phyloP scores from a whole-genome alignment of 2,329 filamentous ascomycete genomes.

The Microcera coccophila region DNA sequence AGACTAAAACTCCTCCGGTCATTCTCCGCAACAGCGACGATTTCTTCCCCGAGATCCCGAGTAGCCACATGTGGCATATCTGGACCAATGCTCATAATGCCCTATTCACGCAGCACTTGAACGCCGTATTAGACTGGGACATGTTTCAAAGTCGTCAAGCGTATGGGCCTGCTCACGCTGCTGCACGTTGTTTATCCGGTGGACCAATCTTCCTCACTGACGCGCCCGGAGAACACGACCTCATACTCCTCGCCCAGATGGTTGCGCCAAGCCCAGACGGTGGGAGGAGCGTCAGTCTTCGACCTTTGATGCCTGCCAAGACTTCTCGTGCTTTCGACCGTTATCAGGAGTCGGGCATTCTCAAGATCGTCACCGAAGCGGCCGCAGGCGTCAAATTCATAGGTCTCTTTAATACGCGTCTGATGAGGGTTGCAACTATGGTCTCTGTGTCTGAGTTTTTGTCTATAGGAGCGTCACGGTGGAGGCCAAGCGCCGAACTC shows the following conservation, averaged over 20 bases:
- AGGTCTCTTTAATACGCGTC: constrained; percentile 1
- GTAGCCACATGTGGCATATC: constrained; percentile 81
- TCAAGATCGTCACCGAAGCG: constrained; percentile 1
- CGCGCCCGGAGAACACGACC: constrained; percentile 69
- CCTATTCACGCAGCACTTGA: constrained; percentile 73
- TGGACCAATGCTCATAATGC: constrained; percentile 83
- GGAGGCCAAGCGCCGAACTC: neutral
- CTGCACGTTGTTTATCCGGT: constrained; percentile 72
- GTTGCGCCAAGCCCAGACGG: neutral
- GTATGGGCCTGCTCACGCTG: constrained; percentile 76
- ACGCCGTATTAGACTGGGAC: constrained; percentile 71
- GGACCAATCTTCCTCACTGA: constrained; percentile 89
- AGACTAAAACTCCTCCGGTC: constrained; percentile 65
- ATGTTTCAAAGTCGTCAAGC: constrained; percentile 56
- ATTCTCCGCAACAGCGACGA: constrained; percentile 77
- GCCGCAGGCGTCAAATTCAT: neutral
- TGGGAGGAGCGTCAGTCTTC: neutral
- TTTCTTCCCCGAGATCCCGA: constrained; percentile 75
- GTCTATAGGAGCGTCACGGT: neutral
- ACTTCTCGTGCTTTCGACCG: constrained; percentile 1
- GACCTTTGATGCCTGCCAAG: neutral
- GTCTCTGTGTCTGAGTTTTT: neutral
- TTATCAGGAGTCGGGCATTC: constrained; percentile 2
- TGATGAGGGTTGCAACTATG: neutral
- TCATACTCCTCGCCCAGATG: constrained; percentile 69